Evolutionary conservation across 495 filamentous ascomycete species (phyloP).

Genomic region (Trichoderma reesei): DNA sequence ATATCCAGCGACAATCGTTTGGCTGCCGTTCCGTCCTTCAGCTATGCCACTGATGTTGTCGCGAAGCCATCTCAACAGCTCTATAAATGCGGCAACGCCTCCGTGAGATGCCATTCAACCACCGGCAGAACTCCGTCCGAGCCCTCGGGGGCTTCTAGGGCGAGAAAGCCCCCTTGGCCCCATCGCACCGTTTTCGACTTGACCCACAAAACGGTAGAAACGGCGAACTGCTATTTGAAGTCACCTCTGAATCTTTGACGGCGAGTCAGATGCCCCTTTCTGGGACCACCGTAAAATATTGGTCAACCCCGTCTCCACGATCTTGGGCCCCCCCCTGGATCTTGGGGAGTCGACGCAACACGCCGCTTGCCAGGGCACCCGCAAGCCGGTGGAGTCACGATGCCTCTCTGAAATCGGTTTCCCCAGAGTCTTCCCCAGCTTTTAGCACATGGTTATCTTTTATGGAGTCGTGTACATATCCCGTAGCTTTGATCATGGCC

Average conservation of each 20-base stretch:
- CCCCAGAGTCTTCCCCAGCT: background rate
- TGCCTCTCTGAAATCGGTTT: background rate
- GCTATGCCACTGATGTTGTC: background rate
- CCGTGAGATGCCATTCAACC: background rate
- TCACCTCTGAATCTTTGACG: background rate
- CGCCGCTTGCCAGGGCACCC: background rate
- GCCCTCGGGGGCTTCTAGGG: constrained; percentile 9
- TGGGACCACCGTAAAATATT: background rate
- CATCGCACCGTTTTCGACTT: background rate
- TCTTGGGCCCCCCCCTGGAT: background rate
- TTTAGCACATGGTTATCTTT: background rate
- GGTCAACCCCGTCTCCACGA: background rate
- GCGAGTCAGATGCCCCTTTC: background rate
- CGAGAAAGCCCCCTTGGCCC: background rate
- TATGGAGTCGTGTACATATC: background rate
- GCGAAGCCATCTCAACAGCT: background rate
- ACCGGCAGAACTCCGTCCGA: background rate
- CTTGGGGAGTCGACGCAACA: background rate
- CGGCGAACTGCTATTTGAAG: background rate
- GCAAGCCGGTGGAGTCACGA: background rate
- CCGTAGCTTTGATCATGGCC: background rate
- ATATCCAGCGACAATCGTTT: too few species aligned
- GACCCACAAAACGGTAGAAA: background rate
- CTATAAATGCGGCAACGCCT: background rate
- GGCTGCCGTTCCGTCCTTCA: too few species aligned